Evolutionary conservation across 352 stramenopile genomes (phyloP).

Genomic region (Aphanomyces invadans): DNA sequence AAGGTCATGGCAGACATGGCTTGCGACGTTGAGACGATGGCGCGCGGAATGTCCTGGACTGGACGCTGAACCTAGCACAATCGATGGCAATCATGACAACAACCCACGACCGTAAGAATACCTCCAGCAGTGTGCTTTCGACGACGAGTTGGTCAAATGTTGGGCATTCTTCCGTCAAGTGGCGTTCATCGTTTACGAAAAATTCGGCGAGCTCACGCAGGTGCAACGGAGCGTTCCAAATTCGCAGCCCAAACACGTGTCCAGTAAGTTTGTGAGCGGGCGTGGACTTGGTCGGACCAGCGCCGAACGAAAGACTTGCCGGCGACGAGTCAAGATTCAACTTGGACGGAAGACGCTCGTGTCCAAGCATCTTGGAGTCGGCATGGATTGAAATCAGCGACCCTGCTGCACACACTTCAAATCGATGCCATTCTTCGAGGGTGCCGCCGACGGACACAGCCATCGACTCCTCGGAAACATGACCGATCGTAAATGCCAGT

Average conservation of each 20-base stretch:
- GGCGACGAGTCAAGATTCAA: background rate
- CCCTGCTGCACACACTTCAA: conserved; percentile 18
- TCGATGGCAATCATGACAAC: background rate
- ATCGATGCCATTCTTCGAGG: conserved; percentile 39
- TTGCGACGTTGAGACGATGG: background rate
- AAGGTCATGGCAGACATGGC: conserved; percentile 1
- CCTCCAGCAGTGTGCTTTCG: background rate
- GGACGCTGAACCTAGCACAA: background rate
- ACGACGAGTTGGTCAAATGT: background rate
- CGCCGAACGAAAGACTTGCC: background rate
- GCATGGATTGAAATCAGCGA: conserved; percentile 8
- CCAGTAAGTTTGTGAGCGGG: background rate
- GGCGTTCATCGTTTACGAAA: background rate
- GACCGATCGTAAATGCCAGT: background rate
- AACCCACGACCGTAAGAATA: background rate
- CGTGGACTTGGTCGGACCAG: background rate
- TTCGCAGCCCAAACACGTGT: conserved; percentile 47
- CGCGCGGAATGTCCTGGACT: background rate
- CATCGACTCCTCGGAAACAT: background rate
- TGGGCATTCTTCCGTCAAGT: conserved; percentile 1
- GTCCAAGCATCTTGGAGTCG: background rate
- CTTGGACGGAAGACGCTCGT: background rate
- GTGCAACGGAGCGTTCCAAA: conserved; percentile 51
- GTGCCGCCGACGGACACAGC: background rate
- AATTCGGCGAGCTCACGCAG: background rate